Conservation (phyloP, 306 rosid species). For the Datisca glomerata region DNA sequence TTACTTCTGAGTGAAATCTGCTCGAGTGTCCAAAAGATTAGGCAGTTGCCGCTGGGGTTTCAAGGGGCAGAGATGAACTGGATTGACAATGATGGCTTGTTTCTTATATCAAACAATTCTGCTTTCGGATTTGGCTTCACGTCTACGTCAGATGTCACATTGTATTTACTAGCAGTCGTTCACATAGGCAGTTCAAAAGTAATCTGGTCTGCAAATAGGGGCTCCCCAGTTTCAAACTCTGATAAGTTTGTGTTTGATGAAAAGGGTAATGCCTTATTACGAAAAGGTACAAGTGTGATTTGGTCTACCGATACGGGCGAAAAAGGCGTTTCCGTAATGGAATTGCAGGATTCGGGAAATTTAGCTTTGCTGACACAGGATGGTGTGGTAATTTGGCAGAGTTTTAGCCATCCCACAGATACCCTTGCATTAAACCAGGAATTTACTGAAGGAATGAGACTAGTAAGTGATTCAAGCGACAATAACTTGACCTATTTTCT, state of each 20-base stretch:
- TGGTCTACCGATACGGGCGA: conserved; percentile 49
- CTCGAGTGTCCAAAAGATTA: too few relatives aligned
- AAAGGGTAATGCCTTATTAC: conserved; percentile 42
- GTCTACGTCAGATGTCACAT: conserved; percentile 26
- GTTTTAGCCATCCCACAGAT: conserved; percentile 77
- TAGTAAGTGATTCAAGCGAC: conserved; percentile 32
- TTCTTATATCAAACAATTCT: conserved; percentile 39
- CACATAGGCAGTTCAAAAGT: conserved; percentile 17
- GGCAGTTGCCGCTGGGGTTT: too few relatives aligned
- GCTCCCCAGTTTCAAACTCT: conserved; percentile 41
- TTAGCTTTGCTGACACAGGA: conserved; percentile 45
- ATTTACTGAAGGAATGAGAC: conserved; percentile 56
- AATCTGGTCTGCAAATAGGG: conserved; percentile 74
- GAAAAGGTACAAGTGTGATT: conserved; percentile 24
- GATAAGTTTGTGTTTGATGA: conserved; percentile 56
- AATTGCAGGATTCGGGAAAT: conserved; percentile 55
- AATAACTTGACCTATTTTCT: conserved; percentile 52
- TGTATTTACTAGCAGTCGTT: conserved; percentile 30
- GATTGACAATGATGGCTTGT: conserved; percentile 51
- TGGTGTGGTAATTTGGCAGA: conserved; percentile 49
- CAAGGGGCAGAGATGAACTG: conserved; percentile 53
- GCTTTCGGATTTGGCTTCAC: conserved; percentile 50
- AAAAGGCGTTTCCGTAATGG: conserved; percentile 46
- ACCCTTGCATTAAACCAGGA: conserved; percentile 57
- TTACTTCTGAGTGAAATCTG: too few relatives aligned